phyloP scores from a whole-genome alignment of 1,284 basidiomycete species.

The Fomitopsis palustris region DNA sequence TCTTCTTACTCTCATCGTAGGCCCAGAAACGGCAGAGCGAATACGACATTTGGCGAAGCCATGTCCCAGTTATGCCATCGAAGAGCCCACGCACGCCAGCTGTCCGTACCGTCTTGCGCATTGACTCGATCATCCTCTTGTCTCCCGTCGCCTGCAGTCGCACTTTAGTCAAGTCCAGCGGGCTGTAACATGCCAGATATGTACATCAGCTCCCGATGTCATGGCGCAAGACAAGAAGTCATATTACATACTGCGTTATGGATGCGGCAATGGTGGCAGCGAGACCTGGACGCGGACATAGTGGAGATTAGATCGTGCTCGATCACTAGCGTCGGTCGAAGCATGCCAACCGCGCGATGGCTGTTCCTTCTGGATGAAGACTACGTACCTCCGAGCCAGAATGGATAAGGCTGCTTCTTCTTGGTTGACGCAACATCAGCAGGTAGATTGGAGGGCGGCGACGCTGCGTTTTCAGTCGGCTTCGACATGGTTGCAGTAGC shows the following conservation, averaged over 20 bases:
- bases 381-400: constrained; percentile 73
- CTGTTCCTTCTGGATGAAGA: not conserved
- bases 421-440: constrained; percentile 10
- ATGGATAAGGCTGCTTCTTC: constrained; percentile 73
- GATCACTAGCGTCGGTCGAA: not conserved
- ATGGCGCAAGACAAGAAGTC: constrained; percentile 1
- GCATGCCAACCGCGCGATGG: not conserved
- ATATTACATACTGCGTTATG: constrained; percentile 65
- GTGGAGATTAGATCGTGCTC: constrained; percentile 7
- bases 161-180: constrained; percentile 86
- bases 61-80: constrained; percentile 86
- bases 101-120: constrained; percentile 73
- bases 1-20: constrained; percentile 88
- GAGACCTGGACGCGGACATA: constrained; percentile 42
- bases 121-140: constrained; percentile 79
- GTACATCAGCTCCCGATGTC: not conserved
- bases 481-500: constrained; percentile 6
- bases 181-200: constrained; percentile 34
- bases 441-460: constrained; percentile 2
- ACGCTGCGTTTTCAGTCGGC: constrained; percentile 4
- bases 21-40: constrained; percentile 92
- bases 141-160: constrained; percentile 84
- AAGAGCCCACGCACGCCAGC: constrained; percentile 73
- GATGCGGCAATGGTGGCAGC: constrained; percentile 80
- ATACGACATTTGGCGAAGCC: constrained; percentile 92